Evolutionary conservation across 139 green algal genomes (phyloP), one percentile per base, ranked within the genome.

Genomic region (Closterium sp.): DNA sequence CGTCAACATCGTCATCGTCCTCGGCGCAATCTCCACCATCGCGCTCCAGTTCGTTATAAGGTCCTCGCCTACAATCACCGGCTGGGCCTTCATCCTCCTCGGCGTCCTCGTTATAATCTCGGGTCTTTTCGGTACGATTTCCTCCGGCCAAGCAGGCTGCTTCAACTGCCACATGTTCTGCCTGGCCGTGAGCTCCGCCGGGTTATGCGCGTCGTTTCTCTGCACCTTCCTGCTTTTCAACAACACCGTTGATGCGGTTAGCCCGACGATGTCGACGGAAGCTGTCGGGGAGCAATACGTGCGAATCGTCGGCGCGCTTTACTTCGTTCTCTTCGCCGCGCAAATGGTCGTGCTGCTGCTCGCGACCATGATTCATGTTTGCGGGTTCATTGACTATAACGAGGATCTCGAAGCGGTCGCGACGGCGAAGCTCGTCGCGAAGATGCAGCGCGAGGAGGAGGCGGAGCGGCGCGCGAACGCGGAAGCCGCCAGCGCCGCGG

Each of bases 111-210:
- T 45, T n/a, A 1, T 91, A n/a, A 28, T 91, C 28, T 91, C 89
- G 24, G 89, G 89, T 2, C 10, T 91, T 22, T 89, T 88, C 73
- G 89, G 89, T 9, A 62, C 31, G 11, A 89, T 87, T 32, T 31
- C 89, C 42, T 50, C 38, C 30, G 70, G 70, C 30, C 89, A 88
- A 21, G 89, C 24, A 0, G 70, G 70, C 29, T 91, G 89, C 50
- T 91, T 91, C 50, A 31, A 30, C 38, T 91, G 89, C 73, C 89
- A 91, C 89, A 89, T 91, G 89, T 34, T 91, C n/a, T 28, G 24
- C 29, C 70, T 88, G 9, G 24, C 89, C 70, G n/a, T 88, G 1
- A 89, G 29, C 11, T 42, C 89, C 89, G 89, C 89, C 28, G 89
- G 89, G 24, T 84, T 91, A 13, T 45, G 29, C 70, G 73, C 89